Evolutionary conservation across 2,329 filamentous ascomycete genomes (phyloP), one percentile per base, ranked within the genome.

Genomic region (Neonectria faginata): DNA sequence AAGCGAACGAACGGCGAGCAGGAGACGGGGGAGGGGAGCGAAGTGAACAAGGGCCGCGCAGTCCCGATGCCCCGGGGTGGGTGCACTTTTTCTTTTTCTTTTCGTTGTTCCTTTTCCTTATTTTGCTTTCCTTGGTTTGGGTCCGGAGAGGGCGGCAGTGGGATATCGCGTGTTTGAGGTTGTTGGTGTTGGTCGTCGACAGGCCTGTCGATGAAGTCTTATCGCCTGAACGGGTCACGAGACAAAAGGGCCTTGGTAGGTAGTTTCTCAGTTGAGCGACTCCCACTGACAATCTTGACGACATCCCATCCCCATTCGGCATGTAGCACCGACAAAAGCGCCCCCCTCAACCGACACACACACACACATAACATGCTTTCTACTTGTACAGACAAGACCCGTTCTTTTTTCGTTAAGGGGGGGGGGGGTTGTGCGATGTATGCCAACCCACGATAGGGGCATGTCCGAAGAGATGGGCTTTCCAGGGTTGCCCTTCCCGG

Each of bases 11-110:
- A 42, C 48, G 39, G 27, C 36, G 50, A 11, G 22, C 44, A 27
- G 33, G 27, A 44, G 33, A 62, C 57, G 48, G 29, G 29, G 29
- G 29, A 10, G 29, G 9, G 9, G 27, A 33, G 20, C 3, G 20
- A 20, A 20, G 31, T 33, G 33, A 33, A 33, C 31, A 33, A 33
- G 31, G 31, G 31, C 33, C 11, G 6, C 12, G 12, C 55, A 64
- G 56, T 41, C 25, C 20, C 20, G 53, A 64, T 57, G 41, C 57
- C 45, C 45, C 51, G n/a, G 60, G 56, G 56, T 20, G 27, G 47
- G 60, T 36, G 12, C 33, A 36, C 9, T 12, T 7, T 16, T 16
- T 33, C 5, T 14, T 36, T 14, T 12, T 8, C 3, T 8, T 29
- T 2, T 29, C 5, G 7, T 9, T 29, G 22, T 22, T 25, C 25